Conservation (phyloP, 495 filamentous ascomycete genomes). For the Hypomontagnella monticulosa region DNA sequence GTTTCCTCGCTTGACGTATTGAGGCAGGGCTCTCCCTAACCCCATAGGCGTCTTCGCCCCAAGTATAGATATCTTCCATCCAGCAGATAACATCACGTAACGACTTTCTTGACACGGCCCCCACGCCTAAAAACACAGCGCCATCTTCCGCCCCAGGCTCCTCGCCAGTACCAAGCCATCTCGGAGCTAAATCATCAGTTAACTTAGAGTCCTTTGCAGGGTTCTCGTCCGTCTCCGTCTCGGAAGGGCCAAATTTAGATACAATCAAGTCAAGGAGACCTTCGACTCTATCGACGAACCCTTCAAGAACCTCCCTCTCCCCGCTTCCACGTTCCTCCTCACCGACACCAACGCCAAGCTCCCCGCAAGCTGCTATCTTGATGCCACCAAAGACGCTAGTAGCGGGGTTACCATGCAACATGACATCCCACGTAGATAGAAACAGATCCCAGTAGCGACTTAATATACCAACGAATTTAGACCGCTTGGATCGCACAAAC, state of each 20-base stretch:
- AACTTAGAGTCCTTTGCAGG: constrained; percentile 23
- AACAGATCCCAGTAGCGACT: constrained; percentile 87
- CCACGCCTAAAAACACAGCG: constrained; percentile 81
- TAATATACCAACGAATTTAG: constrained; percentile 66
- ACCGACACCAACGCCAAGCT: constrained; percentile 91
- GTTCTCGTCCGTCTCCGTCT: constrained; percentile 26
- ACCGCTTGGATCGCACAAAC: constrained; percentile 62
- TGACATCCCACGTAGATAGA: constrained; percentile 84
- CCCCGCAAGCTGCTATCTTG: constrained; percentile 89
- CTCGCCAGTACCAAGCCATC: constrained; percentile 74
- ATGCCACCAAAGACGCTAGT: constrained; percentile 81
- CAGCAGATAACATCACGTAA: constrained; percentile 75
- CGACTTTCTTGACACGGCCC: constrained; percentile 70
- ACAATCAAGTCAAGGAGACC: constrained; percentile 87
- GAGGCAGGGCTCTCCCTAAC: constrained; percentile 76
- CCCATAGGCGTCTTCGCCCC: constrained; percentile 82
- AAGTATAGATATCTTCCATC: constrained; percentile 83
- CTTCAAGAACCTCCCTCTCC: constrained; percentile 90
- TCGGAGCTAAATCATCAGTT: constrained; percentile 21
- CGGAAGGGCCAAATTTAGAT: constrained; percentile 77
- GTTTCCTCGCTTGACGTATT: constrained; percentile 50
- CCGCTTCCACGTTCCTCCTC: constrained; percentile 94
- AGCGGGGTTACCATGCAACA: constrained; percentile 88
- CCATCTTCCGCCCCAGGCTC: constrained; percentile 78
- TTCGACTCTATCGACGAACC: constrained; percentile 72